A percentile compares a stretch with the other conserved stretches of the same genome.
phyloP scores from a whole-genome alignment of 2,329 filamentous ascomycete species.

The Massarina eburnea region DNA sequence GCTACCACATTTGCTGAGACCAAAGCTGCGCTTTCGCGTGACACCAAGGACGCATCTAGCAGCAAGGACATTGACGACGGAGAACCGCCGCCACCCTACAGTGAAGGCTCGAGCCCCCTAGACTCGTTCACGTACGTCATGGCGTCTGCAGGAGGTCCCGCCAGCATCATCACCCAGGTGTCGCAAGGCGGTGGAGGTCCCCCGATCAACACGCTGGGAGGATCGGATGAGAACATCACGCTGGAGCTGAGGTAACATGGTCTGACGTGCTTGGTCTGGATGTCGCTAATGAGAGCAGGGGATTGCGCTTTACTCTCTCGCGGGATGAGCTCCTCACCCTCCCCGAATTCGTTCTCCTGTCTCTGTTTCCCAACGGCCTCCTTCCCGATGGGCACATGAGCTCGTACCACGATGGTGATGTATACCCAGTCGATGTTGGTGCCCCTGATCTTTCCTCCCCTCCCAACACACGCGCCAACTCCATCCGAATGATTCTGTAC shows the following conservation, averaged over 20 bases:
- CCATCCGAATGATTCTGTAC: conserved; percentile 43
- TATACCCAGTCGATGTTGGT: conserved; percentile 96
- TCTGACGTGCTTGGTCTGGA: neutral
- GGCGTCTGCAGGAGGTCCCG: conserved; percentile 93
- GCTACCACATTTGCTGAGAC: conserved; percentile 64
- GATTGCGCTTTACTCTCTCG: conserved; percentile 89
- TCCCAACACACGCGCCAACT: conserved; percentile 26
- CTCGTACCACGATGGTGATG: conserved; percentile 86
- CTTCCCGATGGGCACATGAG: conserved; percentile 96
- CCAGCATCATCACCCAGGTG: conserved; percentile 99
- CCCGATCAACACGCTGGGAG: conserved; percentile 85
- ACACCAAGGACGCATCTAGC: conserved; percentile 73
- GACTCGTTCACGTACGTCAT: conserved; percentile 94
- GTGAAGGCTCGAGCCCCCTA: conserved; percentile 90
- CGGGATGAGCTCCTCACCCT: conserved; percentile 93
- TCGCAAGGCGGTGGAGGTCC: conserved; percentile 76
- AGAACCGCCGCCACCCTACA: conserved; percentile 94
- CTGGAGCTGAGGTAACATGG: conserved; percentile 81
- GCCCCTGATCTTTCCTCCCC: conserved; percentile 37
- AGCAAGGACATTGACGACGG: conserved; percentile 75
- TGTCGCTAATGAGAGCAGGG: conserved; percentile 56
- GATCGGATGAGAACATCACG: conserved; percentile 89
- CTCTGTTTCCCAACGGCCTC: conserved; percentile 97
- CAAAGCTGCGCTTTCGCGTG: conserved; percentile 79
- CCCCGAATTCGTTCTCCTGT: conserved; percentile 94